A percentile compares a stretch with the other conserved stretches of the same genome.
Evolutionary conservation across 306 rosid species (phyloP).

Genomic region (Castanea crenata): DNA sequence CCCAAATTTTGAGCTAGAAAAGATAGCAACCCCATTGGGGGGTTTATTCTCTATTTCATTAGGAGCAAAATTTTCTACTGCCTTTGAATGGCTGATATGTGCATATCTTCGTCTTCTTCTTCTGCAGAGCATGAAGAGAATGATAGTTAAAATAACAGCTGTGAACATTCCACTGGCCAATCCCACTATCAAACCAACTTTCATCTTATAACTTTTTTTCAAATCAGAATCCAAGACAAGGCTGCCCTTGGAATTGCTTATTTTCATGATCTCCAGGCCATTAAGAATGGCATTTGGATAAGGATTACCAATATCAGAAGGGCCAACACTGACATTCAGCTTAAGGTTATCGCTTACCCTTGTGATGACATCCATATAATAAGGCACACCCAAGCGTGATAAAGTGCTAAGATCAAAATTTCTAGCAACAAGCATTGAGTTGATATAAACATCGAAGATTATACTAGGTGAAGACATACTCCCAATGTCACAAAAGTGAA

Average conservation of each 20-base stretch:
- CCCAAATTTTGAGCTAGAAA: slow-evolving; percentile 44
- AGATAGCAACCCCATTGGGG: slow-evolving; percentile 10
- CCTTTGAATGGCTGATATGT: slow-evolving; percentile 31
- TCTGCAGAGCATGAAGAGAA: slow-evolving; percentile 32
- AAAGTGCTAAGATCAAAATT: slow-evolving; percentile 26
- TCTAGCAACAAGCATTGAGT: slow-evolving; percentile 44
- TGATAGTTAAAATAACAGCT: slow-evolving; percentile 25
- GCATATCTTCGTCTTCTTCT: slow-evolving; percentile 40
- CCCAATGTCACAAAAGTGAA: slow-evolving; percentile 62
- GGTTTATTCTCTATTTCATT: slow-evolving; percentile 20
- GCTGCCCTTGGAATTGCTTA: slow-evolving; percentile 44
- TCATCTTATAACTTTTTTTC: slow-evolving; percentile 26
- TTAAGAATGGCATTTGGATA: slow-evolving; percentile 45
- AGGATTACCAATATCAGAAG: slow-evolving; percentile 4
- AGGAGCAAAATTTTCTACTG: slow-evolving; percentile 17
- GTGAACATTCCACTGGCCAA: slow-evolving; percentile 35
- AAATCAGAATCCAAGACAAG: slow-evolving; percentile 29
- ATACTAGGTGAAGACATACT: not conserved
- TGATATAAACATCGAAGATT: slow-evolving; percentile 41
- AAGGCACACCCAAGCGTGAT: slow-evolving; percentile 43
- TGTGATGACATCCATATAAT: slow-evolving; percentile 47
- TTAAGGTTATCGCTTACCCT: slow-evolving; percentile 19
- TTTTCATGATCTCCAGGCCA: slow-evolving; percentile 68
- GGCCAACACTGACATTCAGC: slow-evolving; percentile 55
- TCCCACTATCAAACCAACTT: slow-evolving; percentile 37